These are phyloP conservation scores for Phytophthora ohioensis DNA, from an alignment of 352 stramenopile genomes.

Conservation along the genomic window DNA sequence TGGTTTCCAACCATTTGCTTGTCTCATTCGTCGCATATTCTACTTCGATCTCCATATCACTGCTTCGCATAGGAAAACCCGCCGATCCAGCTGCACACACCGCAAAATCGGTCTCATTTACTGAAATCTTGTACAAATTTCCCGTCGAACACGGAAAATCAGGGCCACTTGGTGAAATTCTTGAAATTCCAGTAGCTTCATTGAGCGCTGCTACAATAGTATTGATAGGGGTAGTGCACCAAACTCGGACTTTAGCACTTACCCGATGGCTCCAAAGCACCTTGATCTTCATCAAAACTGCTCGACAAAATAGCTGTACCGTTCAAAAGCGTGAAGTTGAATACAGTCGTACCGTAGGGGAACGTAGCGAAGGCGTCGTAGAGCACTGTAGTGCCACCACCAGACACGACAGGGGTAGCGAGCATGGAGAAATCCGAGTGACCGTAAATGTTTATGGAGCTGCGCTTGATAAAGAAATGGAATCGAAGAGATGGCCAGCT, in stretches of 20 bases:
- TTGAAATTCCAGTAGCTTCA: not conserved
- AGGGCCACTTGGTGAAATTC: not conserved
- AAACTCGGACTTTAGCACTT: slow-evolving; percentile 13
- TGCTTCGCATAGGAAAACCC: slow-evolving; percentile 14
- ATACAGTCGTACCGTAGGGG: slow-evolving; percentile 2
- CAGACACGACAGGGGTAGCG: slow-evolving; percentile 23
- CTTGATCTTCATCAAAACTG: too few species aligned
- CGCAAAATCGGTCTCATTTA: slow-evolving; percentile 9
- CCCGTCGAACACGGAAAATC: not conserved
- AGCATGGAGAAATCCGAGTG: slow-evolving; percentile 31
- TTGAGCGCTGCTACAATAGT: slow-evolving; percentile 12
- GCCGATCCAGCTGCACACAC: slow-evolving; percentile 7
- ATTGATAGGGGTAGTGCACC: slow-evolving; percentile 9
- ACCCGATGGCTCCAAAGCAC: not conserved
- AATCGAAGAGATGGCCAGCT: slow-evolving; percentile 26
- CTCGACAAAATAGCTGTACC: slow-evolving; percentile 18
- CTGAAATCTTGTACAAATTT: slow-evolving; percentile 5
- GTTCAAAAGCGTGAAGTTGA: slow-evolving; percentile 33
- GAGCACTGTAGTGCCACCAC: slow-evolving; percentile 7
- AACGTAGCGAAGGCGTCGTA: slow-evolving; percentile 30
- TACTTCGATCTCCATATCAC: slow-evolving; percentile 15
- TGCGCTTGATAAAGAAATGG: slow-evolving; percentile 37
- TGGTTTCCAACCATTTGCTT: not conserved
- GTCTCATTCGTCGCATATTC: not conserved
- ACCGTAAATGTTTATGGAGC: slow-evolving; percentile 36